These are phyloP conservation scores for Sclerotinia glacialis DNA, from an alignment of 2,329 filamentous ascomycete species.

Conservation along the genomic window DNA sequence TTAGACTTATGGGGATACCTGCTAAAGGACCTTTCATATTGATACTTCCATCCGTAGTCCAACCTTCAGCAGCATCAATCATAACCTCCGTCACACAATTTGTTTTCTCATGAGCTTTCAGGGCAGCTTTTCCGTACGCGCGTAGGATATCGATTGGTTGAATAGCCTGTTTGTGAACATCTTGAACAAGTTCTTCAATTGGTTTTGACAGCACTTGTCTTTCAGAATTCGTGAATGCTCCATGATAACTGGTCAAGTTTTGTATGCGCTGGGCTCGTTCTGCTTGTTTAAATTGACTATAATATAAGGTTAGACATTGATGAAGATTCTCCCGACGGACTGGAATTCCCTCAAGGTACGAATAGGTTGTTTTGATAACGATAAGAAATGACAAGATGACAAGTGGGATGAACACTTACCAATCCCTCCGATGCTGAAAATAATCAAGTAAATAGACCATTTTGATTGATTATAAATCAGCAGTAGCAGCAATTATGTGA, in stretches of 20 bases:
- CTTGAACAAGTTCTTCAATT: conserved; percentile 73
- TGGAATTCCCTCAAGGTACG: neutral
- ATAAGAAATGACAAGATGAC: conserved; percentile 8
- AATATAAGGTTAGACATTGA: conserved; percentile 35
- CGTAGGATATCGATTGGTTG: conserved; percentile 72
- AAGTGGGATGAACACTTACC: conserved; percentile 29
- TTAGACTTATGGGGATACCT: conserved; percentile 82
- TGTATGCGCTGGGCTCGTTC: conserved; percentile 70
- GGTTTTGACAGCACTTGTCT: conserved; percentile 66
- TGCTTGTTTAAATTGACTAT: conserved; percentile 74
- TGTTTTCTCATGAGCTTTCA: conserved; percentile 80
- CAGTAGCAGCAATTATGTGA: neutral
- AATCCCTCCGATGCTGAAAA: conserved; percentile 39
- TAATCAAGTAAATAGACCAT: conserved; percentile 40
- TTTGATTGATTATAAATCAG: conserved; percentile 25
- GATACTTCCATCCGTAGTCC: conserved; percentile 56
- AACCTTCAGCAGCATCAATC: conserved; percentile 72
- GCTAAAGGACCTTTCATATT: conserved; percentile 81
- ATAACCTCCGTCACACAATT: conserved; percentile 90
- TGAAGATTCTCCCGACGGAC: neutral
- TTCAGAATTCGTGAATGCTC: conserved; percentile 62
- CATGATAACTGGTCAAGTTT: conserved; percentile 63
- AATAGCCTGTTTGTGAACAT: conserved; percentile 67
- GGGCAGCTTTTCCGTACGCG: conserved; percentile 81
- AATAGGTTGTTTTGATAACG: conserved; percentile 13